Evolutionary conservation across 2,329 filamentous ascomycete genomes (phyloP), one percentile per base, ranked within the genome.

Genomic region (Fusarium annulatum): DNA sequence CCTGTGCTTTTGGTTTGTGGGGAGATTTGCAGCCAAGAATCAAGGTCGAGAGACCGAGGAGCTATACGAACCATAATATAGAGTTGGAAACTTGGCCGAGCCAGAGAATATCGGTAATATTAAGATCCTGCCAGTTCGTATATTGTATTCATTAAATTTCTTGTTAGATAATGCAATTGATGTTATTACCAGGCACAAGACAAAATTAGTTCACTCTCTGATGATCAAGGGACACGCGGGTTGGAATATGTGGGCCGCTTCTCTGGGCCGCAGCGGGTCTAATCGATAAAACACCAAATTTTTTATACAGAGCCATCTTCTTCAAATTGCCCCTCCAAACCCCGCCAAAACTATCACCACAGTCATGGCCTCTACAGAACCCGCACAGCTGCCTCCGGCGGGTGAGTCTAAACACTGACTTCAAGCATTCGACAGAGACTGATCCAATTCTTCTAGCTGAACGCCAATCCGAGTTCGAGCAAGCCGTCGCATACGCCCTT

Each of bases 401-500:
- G 78, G 81, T 81, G 65, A 61, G 75, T 77, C 21, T 26, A 51
- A 1, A 11, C 19, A 7, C 9, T 36, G 15, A 30, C 36, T 18
- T 28, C 21, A 4, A 9, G 30, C 18, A 26, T 14, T 39, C n/a
- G 4, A 41, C 15, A 39, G 18, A 41, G 43, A 55, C 63, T 67
- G 21, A 67, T 69, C 4, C 28, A 42, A 34, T 74, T 51, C 61
- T n/a, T 59, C 65, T 77, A 89, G 88, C 87, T 78, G 84, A 84
- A 77, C 87, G 88, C 77, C 88, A 91, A 79, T 83, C 87, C 74
- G 88, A 90, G 79, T 94, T 98, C 85, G 96, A 98, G 81, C 92
- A 96, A 79, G 93, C 91, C 80, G 92, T 98, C 77, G 94, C 94
- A 81, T 92, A 96, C 81, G 86, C 92, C 48, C 90, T 99, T 74